Evolutionary conservation across 768 basidiomycete genomes (phyloP), one percentile per base, ranked within the genome.

Genomic region (Leucosporidium scottii): DNA sequence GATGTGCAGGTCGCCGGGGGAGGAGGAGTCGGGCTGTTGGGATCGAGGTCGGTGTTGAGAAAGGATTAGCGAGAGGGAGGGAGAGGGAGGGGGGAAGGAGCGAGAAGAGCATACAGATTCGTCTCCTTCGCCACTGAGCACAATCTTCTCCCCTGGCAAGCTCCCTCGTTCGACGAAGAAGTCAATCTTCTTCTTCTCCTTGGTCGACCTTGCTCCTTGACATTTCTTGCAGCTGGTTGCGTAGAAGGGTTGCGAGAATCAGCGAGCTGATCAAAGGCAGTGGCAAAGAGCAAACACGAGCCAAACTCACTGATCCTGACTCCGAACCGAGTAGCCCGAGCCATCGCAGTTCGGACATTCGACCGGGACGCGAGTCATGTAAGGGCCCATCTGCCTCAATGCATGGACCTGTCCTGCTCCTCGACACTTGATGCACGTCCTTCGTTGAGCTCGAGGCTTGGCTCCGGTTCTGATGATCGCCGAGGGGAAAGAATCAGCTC

Each of bases 101-200:
- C 3, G 27, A 27, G 25, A 47, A 54, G 47, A 23, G 67, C 79
- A 69, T 74, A 92, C 92, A 81, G 87, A 82, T 79, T 96, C 88
- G 75, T 98, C 94, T 18, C 92, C 93, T 60, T 91, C 91, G 15
- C 91, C 93, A n/a, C 86, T 81, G 57, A 98, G 83, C 4, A 94
- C 86, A 60, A 97, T 93, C 65, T 88, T 81, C 75, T 94, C 86
- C 15, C 85, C 84, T 74, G 93, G 85, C 7, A 85, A 77, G 86
- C 92, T 91, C 20, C 94, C 94, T 62, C 85, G 86, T 74, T 93
- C 90, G 55, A 97, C 83, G 73, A 85, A 84, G 28, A 96, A 86
- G 71, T 93, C 91, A 71, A 92, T 86, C 59, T 90, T 85, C 56
- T 87, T 90, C 81, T 92, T 96, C 76, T 94, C 91, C 70, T 88